These are phyloP conservation scores for Lentinula lateritia DNA, from an alignment of 768 basidiomycete genomes.

Conservation along the genomic window DNA sequence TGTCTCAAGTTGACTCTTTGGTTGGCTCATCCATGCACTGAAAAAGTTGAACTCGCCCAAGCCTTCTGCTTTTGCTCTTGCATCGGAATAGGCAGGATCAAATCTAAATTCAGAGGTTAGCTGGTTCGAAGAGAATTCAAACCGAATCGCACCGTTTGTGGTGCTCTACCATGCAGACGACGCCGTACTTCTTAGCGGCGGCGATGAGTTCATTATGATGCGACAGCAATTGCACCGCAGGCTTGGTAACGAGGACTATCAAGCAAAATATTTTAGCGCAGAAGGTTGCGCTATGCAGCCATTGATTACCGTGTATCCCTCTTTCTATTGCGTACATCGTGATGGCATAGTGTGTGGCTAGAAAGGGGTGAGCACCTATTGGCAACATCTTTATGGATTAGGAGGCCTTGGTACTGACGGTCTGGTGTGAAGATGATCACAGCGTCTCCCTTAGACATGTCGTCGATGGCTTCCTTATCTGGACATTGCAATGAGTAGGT, in stretches of 20 bases:
- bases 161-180: constrained; percentile 92
- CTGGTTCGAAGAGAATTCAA: background rate
- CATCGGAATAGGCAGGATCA: constrained; percentile 92
- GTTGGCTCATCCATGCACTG: constrained; percentile 97
- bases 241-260: constrained; percentile 78
- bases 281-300: background rate
- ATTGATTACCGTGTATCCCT: constrained; percentile 55
- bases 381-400: background rate
- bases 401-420: constrained; percentile 38
- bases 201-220: constrained; percentile 78
- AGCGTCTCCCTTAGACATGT: constrained; percentile 77
- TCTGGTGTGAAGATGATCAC: constrained; percentile 93
- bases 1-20: constrained; percentile 90
- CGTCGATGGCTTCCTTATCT: constrained; percentile 82
- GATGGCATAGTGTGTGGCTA: constrained; percentile 82
- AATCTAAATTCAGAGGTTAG: constrained; percentile 35
- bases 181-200: constrained; percentile 72
- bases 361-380: background rate
- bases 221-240: constrained; percentile 79
- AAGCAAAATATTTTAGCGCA: background rate
- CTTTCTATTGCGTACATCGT: constrained; percentile 81
- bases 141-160: constrained; percentile 62
- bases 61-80: constrained; percentile 65
- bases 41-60: constrained; percentile 95
- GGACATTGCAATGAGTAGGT: background rate